Evolutionary conservation across 2,329 filamentous ascomycete species (phyloP).

Genomic region (Alternaria triticina): DNA sequence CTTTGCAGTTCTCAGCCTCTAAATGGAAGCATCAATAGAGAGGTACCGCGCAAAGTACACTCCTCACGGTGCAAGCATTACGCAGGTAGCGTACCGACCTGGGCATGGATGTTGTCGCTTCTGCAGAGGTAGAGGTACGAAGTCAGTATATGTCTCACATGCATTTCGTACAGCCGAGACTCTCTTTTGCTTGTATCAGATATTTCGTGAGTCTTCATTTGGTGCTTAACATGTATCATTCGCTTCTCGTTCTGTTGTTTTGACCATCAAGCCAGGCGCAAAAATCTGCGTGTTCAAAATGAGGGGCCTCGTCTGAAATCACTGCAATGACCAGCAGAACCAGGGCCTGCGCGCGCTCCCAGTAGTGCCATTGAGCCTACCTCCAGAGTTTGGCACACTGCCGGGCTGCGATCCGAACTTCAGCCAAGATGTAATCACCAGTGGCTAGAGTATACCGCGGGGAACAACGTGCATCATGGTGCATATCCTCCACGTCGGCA

Average conservation of each 20-base stretch:
- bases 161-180: too few relatives aligned
- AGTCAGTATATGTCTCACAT: too few relatives aligned
- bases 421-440: constrained; percentile 47
- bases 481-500: constrained; percentile 51
- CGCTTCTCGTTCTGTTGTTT: neutral
- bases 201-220: too few relatives aligned
- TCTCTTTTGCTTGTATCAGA: too few relatives aligned
- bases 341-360: neutral
- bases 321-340: neutral
- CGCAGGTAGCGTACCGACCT: neutral
- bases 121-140: too few relatives aligned
- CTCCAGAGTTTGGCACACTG: constrained; percentile 56
- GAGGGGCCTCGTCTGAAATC: too few relatives aligned
- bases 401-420: constrained; percentile 60
- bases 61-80: neutral
- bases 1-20: neutral
- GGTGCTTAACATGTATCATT: neutral
- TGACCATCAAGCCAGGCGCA: neutral
- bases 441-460: constrained; percentile 44
- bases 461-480: constrained; percentile 50
- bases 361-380: neutral
- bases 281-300: too few relatives aligned
- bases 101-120: too few relatives aligned
- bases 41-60: neutral
- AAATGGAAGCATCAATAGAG: neutral